Conservation (phyloP, 768 basidiomycete genomes). For the Vararia minispora region DNA sequence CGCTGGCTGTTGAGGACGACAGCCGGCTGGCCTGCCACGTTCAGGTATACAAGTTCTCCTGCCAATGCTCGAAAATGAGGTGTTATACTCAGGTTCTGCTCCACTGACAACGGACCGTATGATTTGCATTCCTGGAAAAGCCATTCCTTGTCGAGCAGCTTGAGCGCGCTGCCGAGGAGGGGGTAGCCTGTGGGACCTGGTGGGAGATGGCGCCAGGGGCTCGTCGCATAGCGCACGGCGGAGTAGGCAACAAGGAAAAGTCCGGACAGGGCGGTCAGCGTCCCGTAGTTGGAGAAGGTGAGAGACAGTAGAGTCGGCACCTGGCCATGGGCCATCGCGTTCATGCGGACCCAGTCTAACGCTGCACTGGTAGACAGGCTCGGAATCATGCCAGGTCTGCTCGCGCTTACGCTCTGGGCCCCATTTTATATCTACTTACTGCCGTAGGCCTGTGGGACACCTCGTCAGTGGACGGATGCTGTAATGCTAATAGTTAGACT, state of each 20-base stretch:
- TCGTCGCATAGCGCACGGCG: slow-evolving; percentile 4
- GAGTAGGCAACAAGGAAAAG: slow-evolving; percentile 1
- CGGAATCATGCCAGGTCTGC: too few species aligned
- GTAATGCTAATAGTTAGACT: too few species aligned
- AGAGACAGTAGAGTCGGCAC: too few species aligned
- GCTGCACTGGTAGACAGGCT: too few species aligned
- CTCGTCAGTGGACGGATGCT: too few species aligned
- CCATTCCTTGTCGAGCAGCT: slow-evolving; percentile 8
- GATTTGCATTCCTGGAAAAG: slow-evolving; percentile 11
- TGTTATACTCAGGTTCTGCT: neutral
- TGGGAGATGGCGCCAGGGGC: slow-evolving; percentile 9
- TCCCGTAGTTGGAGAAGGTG: too few species aligned
- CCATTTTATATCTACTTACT: too few species aligned
- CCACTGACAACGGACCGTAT: slow-evolving; percentile 2
- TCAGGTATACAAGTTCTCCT: slow-evolving; percentile 16
- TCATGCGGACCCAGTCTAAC: too few species aligned
- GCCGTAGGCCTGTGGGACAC: too few species aligned
- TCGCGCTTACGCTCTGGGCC: too few species aligned
- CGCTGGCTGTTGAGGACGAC: slow-evolving; percentile 20
- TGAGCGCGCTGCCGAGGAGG: slow-evolving; percentile 8
- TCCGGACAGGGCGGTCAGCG: too few species aligned
- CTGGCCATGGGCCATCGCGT: too few species aligned
- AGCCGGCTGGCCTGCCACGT: slow-evolving; percentile 11
- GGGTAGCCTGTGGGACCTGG: slow-evolving; percentile 10
- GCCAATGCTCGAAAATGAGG: slow-evolving; percentile 3